Evolutionary conservation across 306 rosid genomes (phyloP).

Genomic region (Dryas drummondii): DNA sequence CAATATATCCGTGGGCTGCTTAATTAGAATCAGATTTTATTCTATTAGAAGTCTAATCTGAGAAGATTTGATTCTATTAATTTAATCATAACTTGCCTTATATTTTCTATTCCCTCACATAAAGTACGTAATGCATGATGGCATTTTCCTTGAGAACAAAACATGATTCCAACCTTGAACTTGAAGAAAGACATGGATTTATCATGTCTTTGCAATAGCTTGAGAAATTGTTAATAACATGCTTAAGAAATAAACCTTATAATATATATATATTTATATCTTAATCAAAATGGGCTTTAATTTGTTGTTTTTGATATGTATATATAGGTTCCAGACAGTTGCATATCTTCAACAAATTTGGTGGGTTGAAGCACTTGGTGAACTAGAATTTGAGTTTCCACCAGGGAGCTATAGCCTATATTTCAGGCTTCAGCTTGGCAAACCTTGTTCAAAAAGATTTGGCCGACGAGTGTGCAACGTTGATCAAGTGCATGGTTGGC

Average conservation of each 20-base stretch:
- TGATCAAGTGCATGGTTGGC: conserved; percentile 89
- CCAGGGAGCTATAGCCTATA: conserved; percentile 54
- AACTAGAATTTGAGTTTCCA: conserved; percentile 72
- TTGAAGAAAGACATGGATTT: neutral
- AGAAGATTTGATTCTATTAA: conserved; percentile 18
- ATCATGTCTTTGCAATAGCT: neutral
- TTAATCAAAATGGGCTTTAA: neutral
- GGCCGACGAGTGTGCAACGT: conserved; percentile 51
- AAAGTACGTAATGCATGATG: neutral
- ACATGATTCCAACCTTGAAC: neutral
- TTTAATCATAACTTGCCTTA: conserved; percentile 27
- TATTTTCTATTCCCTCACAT: neutral
- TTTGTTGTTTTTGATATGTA: neutral
- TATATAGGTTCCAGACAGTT: conserved; percentile 55
- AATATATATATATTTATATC: too few species aligned
- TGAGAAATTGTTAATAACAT: neutral
- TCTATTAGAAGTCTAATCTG: neutral
- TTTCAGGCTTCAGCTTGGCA: conserved; percentile 77
- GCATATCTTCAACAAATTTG: conserved; percentile 86
- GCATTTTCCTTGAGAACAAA: neutral
- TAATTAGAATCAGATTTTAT: neutral
- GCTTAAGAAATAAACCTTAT: too few species aligned
- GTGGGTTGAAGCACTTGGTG: conserved; percentile 88
- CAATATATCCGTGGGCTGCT: conserved; percentile 10
- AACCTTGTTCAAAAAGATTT: conserved; percentile 43